A percentile compares a stretch with the other conserved stretches of the same genome.
These are phyloP conservation scores for Leishmania martiniquensis DNA, from an alignment of 208 protist genomes.

Conservation along the genomic window DNA sequence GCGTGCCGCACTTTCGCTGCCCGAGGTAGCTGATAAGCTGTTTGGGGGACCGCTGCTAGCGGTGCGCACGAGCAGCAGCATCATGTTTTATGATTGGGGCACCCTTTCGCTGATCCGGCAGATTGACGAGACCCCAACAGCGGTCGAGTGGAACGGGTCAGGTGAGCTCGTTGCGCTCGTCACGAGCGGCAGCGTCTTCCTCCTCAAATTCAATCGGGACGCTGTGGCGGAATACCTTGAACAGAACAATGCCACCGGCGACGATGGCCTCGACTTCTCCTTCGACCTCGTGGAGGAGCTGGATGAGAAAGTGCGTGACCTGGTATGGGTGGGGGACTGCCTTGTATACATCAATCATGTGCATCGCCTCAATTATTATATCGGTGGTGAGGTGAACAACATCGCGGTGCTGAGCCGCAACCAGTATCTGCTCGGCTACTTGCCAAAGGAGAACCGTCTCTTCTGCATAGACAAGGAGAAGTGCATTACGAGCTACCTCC, in stretches of 20 bases:
- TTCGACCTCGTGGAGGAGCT: conserved; percentile 97
- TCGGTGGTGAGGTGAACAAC: conserved; percentile 95
- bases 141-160: conserved; percentile 93
- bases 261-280: conserved; percentile 96
- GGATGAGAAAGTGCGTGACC: conserved; percentile 91
- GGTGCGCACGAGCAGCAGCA: conserved; percentile 65
- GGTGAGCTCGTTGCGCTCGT: conserved; percentile 92
- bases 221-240: conserved; percentile 80
- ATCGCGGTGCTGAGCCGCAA: conserved; percentile 92
- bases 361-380: conserved; percentile 97
- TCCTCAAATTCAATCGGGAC: conserved; percentile 95
- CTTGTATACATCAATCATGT: conserved; percentile 96
- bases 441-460: conserved; percentile 95
- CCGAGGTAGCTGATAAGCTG: conserved; percentile 58
- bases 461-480: conserved; percentile 97
- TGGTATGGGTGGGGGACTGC: conserved; percentile 97
- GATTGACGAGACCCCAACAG: conserved; percentile 95
- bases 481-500: conserved; percentile 92
- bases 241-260: conserved; percentile 45
- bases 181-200: conserved; percentile 91
- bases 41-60: conserved; percentile 93
- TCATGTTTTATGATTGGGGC: conserved; percentile 99
- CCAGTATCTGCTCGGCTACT: conserved; percentile 94
- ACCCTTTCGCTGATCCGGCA: conserved; percentile 89
- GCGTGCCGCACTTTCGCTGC: conserved; percentile 77